These are phyloP conservation scores for Lippia alba DNA, from an alignment of 305 asterid species.

Conservation along the genomic window DNA sequence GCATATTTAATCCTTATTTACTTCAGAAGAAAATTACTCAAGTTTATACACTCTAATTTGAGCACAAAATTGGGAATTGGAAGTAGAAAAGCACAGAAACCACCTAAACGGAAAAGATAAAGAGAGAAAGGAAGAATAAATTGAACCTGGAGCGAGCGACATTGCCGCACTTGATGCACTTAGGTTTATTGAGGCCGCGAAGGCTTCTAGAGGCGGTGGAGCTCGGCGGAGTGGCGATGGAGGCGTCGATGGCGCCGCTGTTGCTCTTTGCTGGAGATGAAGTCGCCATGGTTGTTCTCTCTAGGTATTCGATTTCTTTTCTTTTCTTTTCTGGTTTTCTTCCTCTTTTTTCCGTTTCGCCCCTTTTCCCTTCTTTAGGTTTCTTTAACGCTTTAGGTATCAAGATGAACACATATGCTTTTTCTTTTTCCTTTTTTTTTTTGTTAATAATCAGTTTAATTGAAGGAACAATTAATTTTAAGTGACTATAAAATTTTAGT, in stretches of 20 bases:
- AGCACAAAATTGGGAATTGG: constrained; percentile 4
- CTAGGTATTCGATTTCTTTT: constrained; percentile 26
- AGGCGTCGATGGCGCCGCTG: constrained; percentile 45
- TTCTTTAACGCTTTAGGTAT: no score
- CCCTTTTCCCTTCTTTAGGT: no score
- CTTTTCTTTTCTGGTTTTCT: no score
- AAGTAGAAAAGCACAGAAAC: background rate
- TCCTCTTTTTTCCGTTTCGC: no score
- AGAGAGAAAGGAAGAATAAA: background rate
- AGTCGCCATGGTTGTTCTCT: constrained; percentile 52
- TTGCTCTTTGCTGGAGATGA: constrained; percentile 72
- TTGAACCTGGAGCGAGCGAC: constrained; percentile 90
- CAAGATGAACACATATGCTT: no score
- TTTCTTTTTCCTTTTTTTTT: no score
- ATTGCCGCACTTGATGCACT: constrained; percentile 96
- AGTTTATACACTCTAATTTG: background rate
- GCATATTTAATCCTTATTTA: background rate
- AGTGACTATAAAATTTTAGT: no score
- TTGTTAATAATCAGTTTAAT: no score
- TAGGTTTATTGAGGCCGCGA: constrained; percentile 95
- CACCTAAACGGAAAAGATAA: constrained; percentile 2
- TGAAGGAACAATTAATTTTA: no score
- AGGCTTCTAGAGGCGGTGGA: constrained; percentile 61
- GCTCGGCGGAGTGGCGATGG: constrained; percentile 39
- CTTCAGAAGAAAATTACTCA: background rate